These are phyloP conservation scores for Mrakia hoshinonis DNA, from an alignment of 768 basidiomycete species.

Conservation along the genomic window DNA sequence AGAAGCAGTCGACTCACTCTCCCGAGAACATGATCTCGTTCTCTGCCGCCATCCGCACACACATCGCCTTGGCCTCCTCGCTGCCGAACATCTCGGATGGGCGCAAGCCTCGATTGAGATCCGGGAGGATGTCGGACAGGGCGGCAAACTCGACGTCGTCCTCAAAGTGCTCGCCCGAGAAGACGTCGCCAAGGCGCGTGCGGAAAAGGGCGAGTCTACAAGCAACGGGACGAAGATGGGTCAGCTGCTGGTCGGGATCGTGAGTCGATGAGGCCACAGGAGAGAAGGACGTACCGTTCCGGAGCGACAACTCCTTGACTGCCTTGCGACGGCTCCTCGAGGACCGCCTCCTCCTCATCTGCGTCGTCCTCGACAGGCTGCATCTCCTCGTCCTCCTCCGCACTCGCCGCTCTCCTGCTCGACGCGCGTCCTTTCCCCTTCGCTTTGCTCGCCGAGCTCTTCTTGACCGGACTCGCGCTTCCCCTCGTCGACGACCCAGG, in stretches of 20 bases:
- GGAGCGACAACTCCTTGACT: conserved; percentile 40
- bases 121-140: conserved; percentile 58
- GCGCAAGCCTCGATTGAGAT: conserved; percentile 67
- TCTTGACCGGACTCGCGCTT: not conserved
- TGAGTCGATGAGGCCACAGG: not conserved
- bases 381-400: not conserved
- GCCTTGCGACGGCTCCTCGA: conserved; percentile 10
- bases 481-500: conserved; percentile 32
- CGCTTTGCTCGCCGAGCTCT: not conserved
- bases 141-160: conserved; percentile 68
- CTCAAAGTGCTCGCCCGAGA: conserved; percentile 51
- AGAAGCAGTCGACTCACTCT: conserved; percentile 39
- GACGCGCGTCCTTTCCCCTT: not conserved
- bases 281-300: conserved; percentile 50
- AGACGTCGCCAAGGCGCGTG: conserved; percentile 60
- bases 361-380: not conserved
- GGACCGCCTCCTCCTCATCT: not conserved
- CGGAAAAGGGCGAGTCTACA: conserved; percentile 72
- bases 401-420: not conserved
- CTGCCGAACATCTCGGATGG: conserved; percentile 66
- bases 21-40: conserved; percentile 84
- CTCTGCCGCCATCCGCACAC: conserved; percentile 60
- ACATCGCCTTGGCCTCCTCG: conserved; percentile 65
- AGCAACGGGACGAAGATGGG: conserved; percentile 20
- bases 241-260: not conserved